These are phyloP conservation scores for Blastobotrys peoriensis DNA, from an alignment of 805 yeast species.

Conservation along the genomic window DNA sequence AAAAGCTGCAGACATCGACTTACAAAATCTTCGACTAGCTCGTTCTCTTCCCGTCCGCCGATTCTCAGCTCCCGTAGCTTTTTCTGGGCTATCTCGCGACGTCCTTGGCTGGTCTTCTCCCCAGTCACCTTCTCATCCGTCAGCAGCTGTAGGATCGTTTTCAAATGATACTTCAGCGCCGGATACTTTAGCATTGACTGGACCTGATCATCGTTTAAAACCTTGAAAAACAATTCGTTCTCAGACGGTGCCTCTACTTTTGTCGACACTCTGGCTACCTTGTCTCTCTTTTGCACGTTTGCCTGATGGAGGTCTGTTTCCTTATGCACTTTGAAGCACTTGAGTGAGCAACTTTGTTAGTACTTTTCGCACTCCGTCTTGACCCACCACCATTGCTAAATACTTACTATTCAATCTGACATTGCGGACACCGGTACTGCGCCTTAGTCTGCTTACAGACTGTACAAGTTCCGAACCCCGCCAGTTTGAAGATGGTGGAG, in stretches of 20 bases:
- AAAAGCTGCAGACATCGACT: constrained; percentile 32
- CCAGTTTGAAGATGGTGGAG: constrained; percentile 10
- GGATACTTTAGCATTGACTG: constrained; percentile 43
- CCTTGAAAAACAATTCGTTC: constrained; percentile 17
- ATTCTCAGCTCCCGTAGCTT: constrained; percentile 53
- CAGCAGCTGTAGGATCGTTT: constrained; percentile 42
- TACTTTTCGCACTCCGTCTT: too few species aligned
- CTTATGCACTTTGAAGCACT: constrained; percentile 48
- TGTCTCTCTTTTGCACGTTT: constrained; percentile 1
- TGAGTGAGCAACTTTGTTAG: constrained; percentile 43
- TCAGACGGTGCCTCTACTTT: background rate
- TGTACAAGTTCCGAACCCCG: constrained; percentile 28
- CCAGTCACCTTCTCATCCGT: constrained; percentile 42
- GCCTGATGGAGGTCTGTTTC: constrained; percentile 27
- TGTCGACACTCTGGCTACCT: constrained; percentile 4
- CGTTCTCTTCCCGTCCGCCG: constrained; percentile 64
- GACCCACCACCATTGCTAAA: constrained; percentile 42
- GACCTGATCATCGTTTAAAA: constrained; percentile 41
- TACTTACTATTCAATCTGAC: constrained; percentile 29
- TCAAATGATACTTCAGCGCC: constrained; percentile 51
- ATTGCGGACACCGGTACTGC: constrained; percentile 55
- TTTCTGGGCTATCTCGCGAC: constrained; percentile 53
- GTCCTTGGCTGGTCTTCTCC: constrained; percentile 47
- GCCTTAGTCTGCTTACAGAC: constrained; percentile 35
- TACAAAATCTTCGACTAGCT: constrained; percentile 65